Percentiles rank a stretch among this genome's conserved stretches.
Conservation (phyloP, 176 grass and related monocot genomes). For the Alopecurus myosuroides region DNA sequence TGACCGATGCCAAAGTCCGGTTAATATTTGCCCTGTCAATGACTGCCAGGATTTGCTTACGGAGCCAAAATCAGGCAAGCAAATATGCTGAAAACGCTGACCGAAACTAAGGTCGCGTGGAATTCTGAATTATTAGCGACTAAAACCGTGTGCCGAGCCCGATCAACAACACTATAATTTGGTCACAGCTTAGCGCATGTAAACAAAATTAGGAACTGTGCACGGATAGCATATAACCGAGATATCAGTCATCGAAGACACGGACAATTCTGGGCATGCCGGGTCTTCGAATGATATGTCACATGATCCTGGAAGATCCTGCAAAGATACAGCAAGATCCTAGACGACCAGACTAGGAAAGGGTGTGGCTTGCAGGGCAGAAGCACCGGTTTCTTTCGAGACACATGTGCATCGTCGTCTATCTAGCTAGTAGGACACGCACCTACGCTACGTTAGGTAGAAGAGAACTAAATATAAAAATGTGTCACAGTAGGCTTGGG, state of each 20-base stretch:
- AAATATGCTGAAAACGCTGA: neutral
- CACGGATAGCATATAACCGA: neutral
- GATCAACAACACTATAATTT: neutral
- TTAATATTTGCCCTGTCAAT: neutral
- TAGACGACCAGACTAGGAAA: neutral
- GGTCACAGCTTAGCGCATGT: no score
- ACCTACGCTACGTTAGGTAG: constrained; percentile 27
- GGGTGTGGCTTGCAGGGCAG: neutral
- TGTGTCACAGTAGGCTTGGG: neutral
- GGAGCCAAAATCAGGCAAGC: neutral
- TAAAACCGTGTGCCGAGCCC: neutral
- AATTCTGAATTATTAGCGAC: neutral
- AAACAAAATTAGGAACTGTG: neutral
- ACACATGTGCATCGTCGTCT: neutral
- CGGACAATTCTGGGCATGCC: neutral
- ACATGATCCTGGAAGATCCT: constrained; percentile 29
- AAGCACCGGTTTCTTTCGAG: neutral
- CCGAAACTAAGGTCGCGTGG: neutral
- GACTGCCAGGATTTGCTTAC: neutral
- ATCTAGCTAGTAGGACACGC: neutral
- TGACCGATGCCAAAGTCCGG: neutral
- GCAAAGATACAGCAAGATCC: constrained; percentile 20
- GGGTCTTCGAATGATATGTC: constrained; percentile 19
- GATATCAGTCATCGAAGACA: neutral
- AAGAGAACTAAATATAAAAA: neutral